Evolutionary conservation across 2,329 filamentous ascomycete genomes (phyloP), one percentile per base, ranked within the genome.

Genomic region (Tetracladium maxilliforme): DNA sequence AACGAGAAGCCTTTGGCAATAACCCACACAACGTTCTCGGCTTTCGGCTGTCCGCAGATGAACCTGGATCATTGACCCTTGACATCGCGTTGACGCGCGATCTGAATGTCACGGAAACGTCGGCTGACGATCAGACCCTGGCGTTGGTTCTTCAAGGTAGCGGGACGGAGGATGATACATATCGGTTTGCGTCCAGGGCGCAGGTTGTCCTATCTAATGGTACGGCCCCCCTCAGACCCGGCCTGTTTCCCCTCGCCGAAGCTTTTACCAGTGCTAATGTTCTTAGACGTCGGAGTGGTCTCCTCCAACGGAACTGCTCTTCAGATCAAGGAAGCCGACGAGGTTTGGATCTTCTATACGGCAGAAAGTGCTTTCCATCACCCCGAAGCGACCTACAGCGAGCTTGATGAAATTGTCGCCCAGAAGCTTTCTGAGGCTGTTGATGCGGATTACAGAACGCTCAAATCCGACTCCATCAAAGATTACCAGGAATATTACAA

Each of bases 1-100:
- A 30, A 14, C 32, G 42, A 19, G 41, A 43, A 7, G 28, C 28
- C 16, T 28, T 43, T n/a, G 34, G 33, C 10, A 41, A 30, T 25
- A 34, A 39, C 19, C 42, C 41, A 4, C 31, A 39, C 7, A 31
- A 39, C 23, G 32, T 43, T 0, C 14, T 42, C 10, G 37, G 25
- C 7, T 33, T 39, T 14, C 33, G 30, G 7, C 10, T 40, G n/a
- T 31, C 27, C 7, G 34, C 34, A 3, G 34, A 27, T 21, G 26
- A 35, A 19, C 25, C 34, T 8, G 24, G 32, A 4, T 30, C 26
- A 8, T 24, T 35, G 7, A 17, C 27, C 24, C 30, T 24, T 21
- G 35, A 29, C 23, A 22, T 31, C 9, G 29, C 32, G 14, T 14
- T 26, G 3, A 30, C 23, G 13, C 27, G 31, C 10, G 31, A 35